phyloP scores from a whole-genome alignment of 306 rosid species.

The Dalbergia oliveri region DNA sequence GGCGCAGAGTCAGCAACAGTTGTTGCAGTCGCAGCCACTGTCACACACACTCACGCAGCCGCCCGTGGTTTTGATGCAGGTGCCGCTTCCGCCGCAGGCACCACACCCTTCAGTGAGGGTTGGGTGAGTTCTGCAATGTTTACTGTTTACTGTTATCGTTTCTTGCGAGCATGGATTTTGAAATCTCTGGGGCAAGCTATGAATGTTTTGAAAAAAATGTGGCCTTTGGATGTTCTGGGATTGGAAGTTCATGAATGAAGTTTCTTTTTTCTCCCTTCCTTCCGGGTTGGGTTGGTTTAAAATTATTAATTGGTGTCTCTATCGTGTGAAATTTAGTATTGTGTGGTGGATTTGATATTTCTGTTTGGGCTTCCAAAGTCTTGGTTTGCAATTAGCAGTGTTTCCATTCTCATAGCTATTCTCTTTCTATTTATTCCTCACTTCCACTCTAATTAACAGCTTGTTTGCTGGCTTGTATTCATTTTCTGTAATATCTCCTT shows the following conservation, averaged over 20 bases:
- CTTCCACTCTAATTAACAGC: background rate
- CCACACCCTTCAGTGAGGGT: slow-evolving; percentile 59
- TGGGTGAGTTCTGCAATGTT: slow-evolving; percentile 62
- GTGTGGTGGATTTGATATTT: background rate
- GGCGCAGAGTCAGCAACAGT: slow-evolving; percentile 48
- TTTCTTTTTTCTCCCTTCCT: background rate
- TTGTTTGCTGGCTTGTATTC: slow-evolving; percentile 8
- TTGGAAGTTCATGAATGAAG: background rate
- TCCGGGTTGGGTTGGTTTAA: background rate
- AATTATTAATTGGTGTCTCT: background rate
- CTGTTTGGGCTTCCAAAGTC: slow-evolving; percentile 1
- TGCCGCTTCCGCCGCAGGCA: slow-evolving; percentile 44
- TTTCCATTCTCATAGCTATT: background rate
- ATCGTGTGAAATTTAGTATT: background rate
- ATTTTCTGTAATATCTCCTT: background rate
- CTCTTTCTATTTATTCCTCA: slow-evolving; percentile 8
- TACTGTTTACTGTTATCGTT: background rate
- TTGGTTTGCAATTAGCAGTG: slow-evolving; percentile 1
- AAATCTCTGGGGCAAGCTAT: background rate
- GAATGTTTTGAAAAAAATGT: slow-evolving; percentile 2
- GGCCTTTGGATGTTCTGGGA: slow-evolving; percentile 30
- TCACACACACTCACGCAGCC: slow-evolving; percentile 47
- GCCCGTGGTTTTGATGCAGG: slow-evolving; percentile 45
- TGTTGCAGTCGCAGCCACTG: background rate
- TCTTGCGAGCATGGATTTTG: background rate